Conservation (phyloP, 306 rosid species). For the Arachis stenosperma region DNA sequence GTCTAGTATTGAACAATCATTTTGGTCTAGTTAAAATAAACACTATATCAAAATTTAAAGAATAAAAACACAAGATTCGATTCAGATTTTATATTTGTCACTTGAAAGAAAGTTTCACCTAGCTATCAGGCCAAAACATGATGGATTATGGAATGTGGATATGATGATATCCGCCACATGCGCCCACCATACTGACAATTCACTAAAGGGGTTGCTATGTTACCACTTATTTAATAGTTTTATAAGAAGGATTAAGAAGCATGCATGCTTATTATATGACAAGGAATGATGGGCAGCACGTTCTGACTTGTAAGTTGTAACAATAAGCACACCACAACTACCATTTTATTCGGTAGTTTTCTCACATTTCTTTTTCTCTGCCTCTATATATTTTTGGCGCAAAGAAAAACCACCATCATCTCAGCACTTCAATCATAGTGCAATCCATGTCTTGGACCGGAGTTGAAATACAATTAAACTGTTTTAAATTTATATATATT, state of each 20-base stretch:
- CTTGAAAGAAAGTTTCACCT: too few species aligned
- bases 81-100: too few species aligned
- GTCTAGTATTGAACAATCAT: too few species aligned
- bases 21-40: too few species aligned
- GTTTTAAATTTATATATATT: background rate
- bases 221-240: too few species aligned
- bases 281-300: constrained; percentile 29
- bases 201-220: too few species aligned
- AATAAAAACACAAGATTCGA: too few species aligned
- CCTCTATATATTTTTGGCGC: background rate
- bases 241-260: background rate
- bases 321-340: constrained; percentile 23
- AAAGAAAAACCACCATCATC: background rate
- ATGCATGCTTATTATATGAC: background rate
- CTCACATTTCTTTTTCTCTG: background rate
- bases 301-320: background rate
- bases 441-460: background rate
- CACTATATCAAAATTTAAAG: too few species aligned
- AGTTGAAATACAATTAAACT: background rate
- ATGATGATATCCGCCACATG: background rate
- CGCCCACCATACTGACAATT: background rate
- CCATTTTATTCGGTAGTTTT: background rate
- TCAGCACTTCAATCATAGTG: background rate
- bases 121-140: too few species aligned
- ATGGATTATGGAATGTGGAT: background rate